Conservation (phyloP, 2,329 filamentous ascomycete genomes). For the Chaetomium globosum region DNA sequence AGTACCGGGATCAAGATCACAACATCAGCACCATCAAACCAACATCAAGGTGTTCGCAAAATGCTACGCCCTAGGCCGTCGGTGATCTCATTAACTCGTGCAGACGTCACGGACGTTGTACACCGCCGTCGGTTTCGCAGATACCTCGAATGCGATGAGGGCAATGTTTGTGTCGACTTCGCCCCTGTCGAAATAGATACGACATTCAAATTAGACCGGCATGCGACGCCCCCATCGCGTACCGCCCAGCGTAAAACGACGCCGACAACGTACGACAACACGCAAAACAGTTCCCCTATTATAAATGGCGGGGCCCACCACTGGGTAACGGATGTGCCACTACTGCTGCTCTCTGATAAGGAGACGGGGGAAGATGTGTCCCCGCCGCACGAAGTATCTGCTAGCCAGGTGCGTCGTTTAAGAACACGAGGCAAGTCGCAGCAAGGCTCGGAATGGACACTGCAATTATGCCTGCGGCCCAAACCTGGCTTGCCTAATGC, state of each 20-base stretch:
- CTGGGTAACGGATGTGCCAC: background rate
- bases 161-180: background rate
- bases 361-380: conserved; percentile 10
- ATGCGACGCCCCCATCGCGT: background rate
- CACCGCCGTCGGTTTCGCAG: conserved; percentile 38
- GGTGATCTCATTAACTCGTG: conserved; percentile 45
- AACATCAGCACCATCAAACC: background rate
- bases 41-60: conserved; percentile 17
- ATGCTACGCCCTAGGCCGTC: conserved; percentile 51
- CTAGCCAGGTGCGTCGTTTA: background rate
- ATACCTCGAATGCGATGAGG: conserved; percentile 40
- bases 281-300: background rate
- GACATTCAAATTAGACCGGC: background rate
- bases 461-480: conserved; percentile 16
- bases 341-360: background rate
- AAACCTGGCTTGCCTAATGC: background rate
- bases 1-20: background rate
- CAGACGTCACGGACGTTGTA: conserved; percentile 48
- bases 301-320: background rate
- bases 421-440: background rate
- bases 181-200: background rate
- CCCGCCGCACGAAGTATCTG: background rate
- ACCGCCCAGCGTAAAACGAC: background rate
- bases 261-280: background rate
- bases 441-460: background rate